These are phyloP conservation scores for Solanum tarapatanum DNA, from an alignment of 257 asterid species.

Conservation along the genomic window DNA sequence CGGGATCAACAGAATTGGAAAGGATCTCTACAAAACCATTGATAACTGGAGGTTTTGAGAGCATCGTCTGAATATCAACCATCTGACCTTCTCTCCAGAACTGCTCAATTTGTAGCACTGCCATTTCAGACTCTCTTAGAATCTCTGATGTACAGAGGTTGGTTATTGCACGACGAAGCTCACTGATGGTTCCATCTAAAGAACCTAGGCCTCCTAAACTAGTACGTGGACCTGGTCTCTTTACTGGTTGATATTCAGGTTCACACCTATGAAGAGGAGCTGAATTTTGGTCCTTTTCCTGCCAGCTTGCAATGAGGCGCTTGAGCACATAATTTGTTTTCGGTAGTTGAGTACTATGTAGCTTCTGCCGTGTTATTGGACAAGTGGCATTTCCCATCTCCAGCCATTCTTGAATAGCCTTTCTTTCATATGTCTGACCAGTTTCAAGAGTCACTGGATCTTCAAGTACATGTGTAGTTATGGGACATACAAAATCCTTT, in stretches of 20 bases:
- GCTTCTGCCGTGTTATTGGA: conserved; percentile 74
- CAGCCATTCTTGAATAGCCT: conserved; percentile 79
- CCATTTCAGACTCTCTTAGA: conserved; percentile 50
- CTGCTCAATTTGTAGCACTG: conserved; percentile 42
- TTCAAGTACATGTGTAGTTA: conserved; percentile 53
- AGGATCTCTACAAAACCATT: conserved; percentile 67
- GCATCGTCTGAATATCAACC: conserved; percentile 26
- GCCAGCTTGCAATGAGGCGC: conserved; percentile 80
- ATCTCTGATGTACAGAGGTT: conserved; percentile 58
- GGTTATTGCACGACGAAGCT: conserved; percentile 42
- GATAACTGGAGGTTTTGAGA: conserved; percentile 52
- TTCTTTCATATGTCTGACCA: conserved; percentile 70
- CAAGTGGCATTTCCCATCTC: conserved; percentile 64
- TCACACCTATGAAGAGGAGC: conserved; percentile 1
- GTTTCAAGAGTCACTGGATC: conserved; percentile 90
- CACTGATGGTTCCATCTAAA: conserved; percentile 29
- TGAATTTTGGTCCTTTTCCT: conserved; percentile 21
- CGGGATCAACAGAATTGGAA: conserved; percentile 45
- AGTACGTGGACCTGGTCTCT: conserved; percentile 29
- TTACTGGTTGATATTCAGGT: conserved; percentile 5
- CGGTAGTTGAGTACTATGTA: conserved; percentile 41
- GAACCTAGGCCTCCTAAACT: conserved; percentile 44
- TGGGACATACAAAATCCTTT: conserved; percentile 80
- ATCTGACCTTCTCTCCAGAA: conserved; percentile 28
- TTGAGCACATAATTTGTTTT: conserved; percentile 74